Conservation (phyloP, 345 rosid genomes). For the Cardamine chenopodiifolia region DNA sequence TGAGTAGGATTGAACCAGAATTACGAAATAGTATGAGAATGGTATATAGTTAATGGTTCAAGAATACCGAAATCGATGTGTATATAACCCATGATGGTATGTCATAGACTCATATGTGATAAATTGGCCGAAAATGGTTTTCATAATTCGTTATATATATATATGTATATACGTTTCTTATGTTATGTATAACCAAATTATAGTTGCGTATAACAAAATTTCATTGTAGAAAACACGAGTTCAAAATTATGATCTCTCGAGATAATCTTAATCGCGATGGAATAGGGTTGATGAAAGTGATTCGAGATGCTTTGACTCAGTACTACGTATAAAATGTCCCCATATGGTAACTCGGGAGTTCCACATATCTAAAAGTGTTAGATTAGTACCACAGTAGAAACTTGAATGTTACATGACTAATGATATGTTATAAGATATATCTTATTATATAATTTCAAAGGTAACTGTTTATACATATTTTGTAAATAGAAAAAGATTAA, state of each 20-base stretch:
- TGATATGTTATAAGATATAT: not conserved
- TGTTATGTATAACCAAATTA: too few relatives aligned
- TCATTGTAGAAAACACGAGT: not conserved
- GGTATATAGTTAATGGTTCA: not conserved
- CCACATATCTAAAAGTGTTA: not conserved
- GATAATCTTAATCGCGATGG: not conserved
- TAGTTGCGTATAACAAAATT: too few relatives aligned
- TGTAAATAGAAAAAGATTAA: not conserved
- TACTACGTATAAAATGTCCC: not conserved
- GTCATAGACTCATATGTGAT: not conserved
- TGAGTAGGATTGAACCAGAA: not conserved
- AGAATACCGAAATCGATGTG: not conserved
- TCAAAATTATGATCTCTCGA: not conserved
- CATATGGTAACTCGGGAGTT: not conserved
- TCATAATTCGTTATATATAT: not conserved
- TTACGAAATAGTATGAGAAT: not conserved
- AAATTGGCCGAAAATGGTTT: not conserved
- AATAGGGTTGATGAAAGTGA: not conserved
- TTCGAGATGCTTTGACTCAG: not conserved
- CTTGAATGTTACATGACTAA: not conserved
- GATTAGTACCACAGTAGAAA: not conserved
- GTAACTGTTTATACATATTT: not conserved
- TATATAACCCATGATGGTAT: not conserved
- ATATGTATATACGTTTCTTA: not conserved
- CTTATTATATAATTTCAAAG: not conserved